Base-by-base conservation (phyloP, 257 asterid genomes). In the Mentha longifolia region DNA sequence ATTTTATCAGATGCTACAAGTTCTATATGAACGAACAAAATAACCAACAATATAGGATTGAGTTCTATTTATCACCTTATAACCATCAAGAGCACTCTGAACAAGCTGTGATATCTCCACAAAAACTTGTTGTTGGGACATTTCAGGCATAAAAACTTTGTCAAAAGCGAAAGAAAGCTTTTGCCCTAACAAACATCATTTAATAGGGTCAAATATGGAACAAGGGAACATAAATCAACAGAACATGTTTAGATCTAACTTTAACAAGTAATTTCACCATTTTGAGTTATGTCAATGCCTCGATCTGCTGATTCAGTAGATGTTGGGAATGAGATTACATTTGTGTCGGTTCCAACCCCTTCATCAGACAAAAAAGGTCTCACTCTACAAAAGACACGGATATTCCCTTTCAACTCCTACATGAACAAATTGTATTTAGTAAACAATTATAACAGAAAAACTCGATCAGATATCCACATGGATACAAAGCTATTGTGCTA, bases 51-150 rank as follows among this genome's bases (percentile, higher is more conserved):
- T 35, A 59, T 9, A 3, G 19, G 7, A 59, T 30, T 56, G 43
- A 37, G 30, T 9, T 61, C 6, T 17, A 37, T 39, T 41, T n/a
- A 42, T 70, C 63, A 95, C 99, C 98, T 95, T 95, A 78, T 92
- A 92, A 30, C 99, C 99, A 62, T 95, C 97, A 42, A 92, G 92
- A 73, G 99, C 99, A 72, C 99, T 95, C 83, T 95, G 99, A 37
- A 95, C 97, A 72, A 95, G 91, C 77, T 95, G 97, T 16, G 99
- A 89, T 78, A 95, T 95, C 82, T 95, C 99, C 55, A 87, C 88
- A 70, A 95, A 95, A 30, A 95, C 98, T 74, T 85, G 85, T 80
- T 92, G 78, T 77, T 95, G 97, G 25, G 93, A 77, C 63, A 85
- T 92, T 42, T 90, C 95, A 9, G 95, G 96, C 65, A 68, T 74